These are phyloP conservation scores for Neurospora tetraspora DNA, from an alignment of 495 filamentous ascomycete genomes.

Conservation along the genomic window DNA sequence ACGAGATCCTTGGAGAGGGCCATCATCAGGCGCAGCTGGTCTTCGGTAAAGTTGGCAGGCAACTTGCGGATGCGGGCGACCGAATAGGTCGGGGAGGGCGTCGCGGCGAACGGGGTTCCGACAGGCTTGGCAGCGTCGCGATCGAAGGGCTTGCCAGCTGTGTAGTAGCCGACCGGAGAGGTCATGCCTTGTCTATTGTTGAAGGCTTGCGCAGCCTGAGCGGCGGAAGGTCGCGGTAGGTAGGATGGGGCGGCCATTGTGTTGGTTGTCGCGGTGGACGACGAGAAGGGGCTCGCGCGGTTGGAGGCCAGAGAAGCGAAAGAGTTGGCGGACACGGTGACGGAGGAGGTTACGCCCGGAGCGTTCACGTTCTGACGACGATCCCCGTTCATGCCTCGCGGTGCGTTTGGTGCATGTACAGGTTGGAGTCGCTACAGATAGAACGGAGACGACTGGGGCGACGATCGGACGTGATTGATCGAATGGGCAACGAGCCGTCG, in stretches of 20 bases:
- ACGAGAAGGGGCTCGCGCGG: constrained; percentile 27
- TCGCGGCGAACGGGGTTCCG: constrained; percentile 41
- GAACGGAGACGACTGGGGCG: constrained; percentile 12
- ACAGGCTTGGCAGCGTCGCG: constrained; percentile 39
- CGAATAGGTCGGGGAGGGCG: constrained; percentile 20
- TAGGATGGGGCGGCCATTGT: constrained; percentile 32
- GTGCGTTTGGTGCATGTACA: constrained; percentile 24
- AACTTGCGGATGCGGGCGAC: constrained; percentile 61
- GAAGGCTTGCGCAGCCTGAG: constrained; percentile 20
- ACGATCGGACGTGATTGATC: constrained; percentile 34
- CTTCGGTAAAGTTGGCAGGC: constrained; percentile 59
- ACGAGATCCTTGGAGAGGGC: constrained; percentile 77
- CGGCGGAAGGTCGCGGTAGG: constrained; percentile 9
- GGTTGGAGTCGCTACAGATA: background rate
- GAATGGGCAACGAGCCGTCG: constrained; percentile 6
- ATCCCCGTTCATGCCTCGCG: constrained; percentile 36
- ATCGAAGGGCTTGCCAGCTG: constrained; percentile 24
- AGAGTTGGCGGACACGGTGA: constrained; percentile 15
- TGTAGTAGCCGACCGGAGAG: constrained; percentile 31
- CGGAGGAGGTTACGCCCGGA: constrained; percentile 23
- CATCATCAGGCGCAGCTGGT: constrained; percentile 69
- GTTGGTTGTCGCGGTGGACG: constrained; percentile 22
- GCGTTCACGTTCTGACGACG: constrained; percentile 14
- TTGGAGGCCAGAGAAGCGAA: constrained; percentile 26
- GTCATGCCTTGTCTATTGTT: constrained; percentile 13